phyloP scores from a whole-genome alignment of 305 asterid species.

The Solanum hybrid region DNA sequence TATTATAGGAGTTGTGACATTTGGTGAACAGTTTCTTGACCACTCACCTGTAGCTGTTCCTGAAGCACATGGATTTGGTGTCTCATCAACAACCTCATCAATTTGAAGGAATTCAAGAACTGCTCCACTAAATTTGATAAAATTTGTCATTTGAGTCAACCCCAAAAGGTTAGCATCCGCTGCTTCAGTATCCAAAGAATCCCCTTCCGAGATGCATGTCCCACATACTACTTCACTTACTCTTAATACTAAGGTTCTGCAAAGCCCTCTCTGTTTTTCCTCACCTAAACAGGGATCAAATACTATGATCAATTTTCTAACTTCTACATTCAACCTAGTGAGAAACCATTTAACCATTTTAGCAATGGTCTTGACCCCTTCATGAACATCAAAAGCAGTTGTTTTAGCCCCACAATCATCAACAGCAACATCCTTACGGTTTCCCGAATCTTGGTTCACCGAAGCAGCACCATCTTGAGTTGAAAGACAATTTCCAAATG shows the following conservation, averaged over 20 bases:
- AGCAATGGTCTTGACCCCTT: slow-evolving; percentile 96
- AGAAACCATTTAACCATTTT: slow-evolving; percentile 93
- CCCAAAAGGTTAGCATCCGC: slow-evolving; percentile 56
- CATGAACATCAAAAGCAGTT: slow-evolving; percentile 76
- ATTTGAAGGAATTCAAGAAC: slow-evolving; percentile 62
- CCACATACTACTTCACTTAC: slow-evolving; percentile 82
- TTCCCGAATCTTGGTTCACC: slow-evolving; percentile 27
- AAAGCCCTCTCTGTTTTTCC: slow-evolving; percentile 32
- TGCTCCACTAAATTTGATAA: slow-evolving; percentile 74
- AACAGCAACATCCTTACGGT: slow-evolving; percentile 31
- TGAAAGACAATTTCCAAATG: slow-evolving; percentile 28
- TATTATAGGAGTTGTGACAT: slow-evolving; percentile 43
- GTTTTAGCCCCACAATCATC: slow-evolving; percentile 20
- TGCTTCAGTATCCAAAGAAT: slow-evolving; percentile 28
- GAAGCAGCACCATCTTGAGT: slow-evolving; percentile 17
- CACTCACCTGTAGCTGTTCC: slow-evolving; percentile 37
- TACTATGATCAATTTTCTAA: slow-evolving; percentile 72
- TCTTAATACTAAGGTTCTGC: slow-evolving; percentile 76
- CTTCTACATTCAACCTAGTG: slow-evolving; percentile 73
- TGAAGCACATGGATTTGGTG: slow-evolving; percentile 25
- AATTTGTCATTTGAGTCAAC: slow-evolving; percentile 62
- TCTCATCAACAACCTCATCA: slow-evolving; percentile 43
- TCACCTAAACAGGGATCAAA: slow-evolving; percentile 66
- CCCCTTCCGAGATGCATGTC: slow-evolving; percentile 71
- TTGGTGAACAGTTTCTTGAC: slow-evolving; percentile 37